Evolutionary conservation across 768 basidiomycete species (phyloP), one percentile per base, ranked within the genome.

Genomic region (Dioszegia crocea): DNA sequence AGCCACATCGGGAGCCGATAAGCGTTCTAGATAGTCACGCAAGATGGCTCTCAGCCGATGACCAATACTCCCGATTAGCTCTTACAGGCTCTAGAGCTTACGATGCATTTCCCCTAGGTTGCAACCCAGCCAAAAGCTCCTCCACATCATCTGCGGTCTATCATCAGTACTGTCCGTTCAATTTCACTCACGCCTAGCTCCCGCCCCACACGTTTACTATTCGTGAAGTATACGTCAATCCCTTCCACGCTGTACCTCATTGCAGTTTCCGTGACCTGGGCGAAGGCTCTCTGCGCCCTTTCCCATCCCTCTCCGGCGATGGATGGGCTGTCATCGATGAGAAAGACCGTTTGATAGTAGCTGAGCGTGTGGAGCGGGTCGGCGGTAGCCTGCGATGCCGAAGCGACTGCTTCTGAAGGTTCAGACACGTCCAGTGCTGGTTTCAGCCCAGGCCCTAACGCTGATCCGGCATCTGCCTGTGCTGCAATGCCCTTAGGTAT

Each of bases 161-260:
- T 27, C 21, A 30, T 40, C 14, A 40, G 38, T 23, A n/a, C 8
- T 16, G 14, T 5, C n/a, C 38, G 12, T 4, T 19, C 16, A 12
- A 2, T 16, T 5, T 26, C 40, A 56, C 10, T 63, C 62, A 23
- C 46, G 61, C 57, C 67, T 63, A 76, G 47, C 39, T 71, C 72
- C 29, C 64, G 64, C 10, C 75, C 75, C 3, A 69, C 68, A 1
- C 70, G 43, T 31, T 66, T 67, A 29, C 61, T 61, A 58, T 77
- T 77, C 23, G 75, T 44, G 52, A 77, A 75, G 52, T 72, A 68
- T 3, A 77, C 52, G 40, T 77, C 75, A 69, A 44, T 72, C 61
- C 47, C 63, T 57, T 41, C 54, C 19, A 21, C 31, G 19, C 69
- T 66, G 50, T 69, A 70, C 19, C 51, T 21, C 10, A 70, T 65